Base-by-base conservation (phyloP, 352 stramenopile species). In the Pythium volutum region DNA sequence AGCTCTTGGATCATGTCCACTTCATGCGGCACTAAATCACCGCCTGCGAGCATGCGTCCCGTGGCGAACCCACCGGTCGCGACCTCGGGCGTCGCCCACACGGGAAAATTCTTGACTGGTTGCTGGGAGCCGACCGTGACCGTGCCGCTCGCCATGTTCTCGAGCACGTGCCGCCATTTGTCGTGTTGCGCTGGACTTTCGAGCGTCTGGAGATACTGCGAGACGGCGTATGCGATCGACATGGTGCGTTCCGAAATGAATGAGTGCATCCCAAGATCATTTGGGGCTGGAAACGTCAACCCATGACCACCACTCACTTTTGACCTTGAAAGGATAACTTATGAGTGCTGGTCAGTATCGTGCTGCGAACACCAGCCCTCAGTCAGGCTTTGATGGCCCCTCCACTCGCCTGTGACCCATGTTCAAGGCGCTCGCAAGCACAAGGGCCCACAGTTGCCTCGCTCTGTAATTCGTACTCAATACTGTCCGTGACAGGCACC, bases 21-120 rank as follows among this genome's bases (percentile, higher is more conserved):
- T 60, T 59, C 11, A 55, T 50, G 12, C 34, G 48, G 47, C 48
- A 52, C 20, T 8, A 51, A 14, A 46, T 64, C 34, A 27, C 63
- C 48, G 16, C 29, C 41, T 20, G 58, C 64, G 7, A 63, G 20
- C 22, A 51, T 52, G 7, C 16, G 42, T 25, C 64, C 52, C 9
- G 58, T 59, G 6, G 58, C 46, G 23, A 67, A 71, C 18, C 64
- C 64, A 4, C 58, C 58, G 0, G n/a, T n/a, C 12, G 20, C 34
- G 22, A 70, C 63, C n/a, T 70, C 42, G 11, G 56, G 63, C 5
- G 63, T 70, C 26, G 38, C 63, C 63, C 63, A 70, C 23, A 36
- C 43, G 16, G 56, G 63, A 2, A 48, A 43, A 7, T n/a, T 23
- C 7, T 39, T 22, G 16, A 59, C 18, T 0, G 63, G 50, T 4